Percentiles rank a stretch among this genome's conserved stretches.
These are phyloP conservation scores for Cryphonectria radicalis DNA, from an alignment of 2,329 filamentous ascomycete genomes.

Conservation along the genomic window DNA sequence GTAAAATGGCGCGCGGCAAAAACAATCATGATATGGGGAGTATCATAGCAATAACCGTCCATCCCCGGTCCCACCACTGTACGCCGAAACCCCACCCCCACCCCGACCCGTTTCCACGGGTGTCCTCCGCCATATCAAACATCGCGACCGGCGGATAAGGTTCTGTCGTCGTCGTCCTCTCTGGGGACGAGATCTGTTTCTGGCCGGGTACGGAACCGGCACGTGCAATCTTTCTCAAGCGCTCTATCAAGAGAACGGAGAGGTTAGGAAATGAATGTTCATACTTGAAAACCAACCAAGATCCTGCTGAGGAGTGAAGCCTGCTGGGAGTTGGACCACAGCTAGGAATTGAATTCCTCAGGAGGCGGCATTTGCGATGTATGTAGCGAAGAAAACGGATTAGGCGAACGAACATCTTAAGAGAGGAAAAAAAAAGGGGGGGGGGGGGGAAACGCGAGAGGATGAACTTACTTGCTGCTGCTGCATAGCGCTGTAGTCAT, in stretches of 20 bases:
- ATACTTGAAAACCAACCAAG: background rate
- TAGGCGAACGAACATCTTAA: slow-evolving; percentile 17
- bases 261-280: slow-evolving; percentile 9
- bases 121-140: background rate
- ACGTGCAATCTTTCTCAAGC: slow-evolving; percentile 21
- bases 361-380: slow-evolving; percentile 47
- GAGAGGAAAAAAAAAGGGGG: background rate
- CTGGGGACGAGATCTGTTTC: background rate
- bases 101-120: background rate
- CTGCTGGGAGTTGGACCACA: background rate
- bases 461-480: slow-evolving; percentile 74
- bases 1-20: slow-evolving; percentile 4
- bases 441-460: slow-evolving; percentile 2
- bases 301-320: background rate
- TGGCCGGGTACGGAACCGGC: background rate
- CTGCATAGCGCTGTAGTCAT: slow-evolving; percentile 79
- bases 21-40: slow-evolving; percentile 10
- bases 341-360: slow-evolving; percentile 48
- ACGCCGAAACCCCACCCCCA: background rate
- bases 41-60: slow-evolving; percentile 1
- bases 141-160: slow-evolving; percentile 2
- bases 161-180: slow-evolving; percentile 8
- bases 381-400: slow-evolving; percentile 37
- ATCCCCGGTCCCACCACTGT: slow-evolving; percentile 4
- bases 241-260: slow-evolving; percentile 19